Evolutionary conservation across 305 asterid genomes (phyloP).

Genomic region (Rubia balearica): DNA sequence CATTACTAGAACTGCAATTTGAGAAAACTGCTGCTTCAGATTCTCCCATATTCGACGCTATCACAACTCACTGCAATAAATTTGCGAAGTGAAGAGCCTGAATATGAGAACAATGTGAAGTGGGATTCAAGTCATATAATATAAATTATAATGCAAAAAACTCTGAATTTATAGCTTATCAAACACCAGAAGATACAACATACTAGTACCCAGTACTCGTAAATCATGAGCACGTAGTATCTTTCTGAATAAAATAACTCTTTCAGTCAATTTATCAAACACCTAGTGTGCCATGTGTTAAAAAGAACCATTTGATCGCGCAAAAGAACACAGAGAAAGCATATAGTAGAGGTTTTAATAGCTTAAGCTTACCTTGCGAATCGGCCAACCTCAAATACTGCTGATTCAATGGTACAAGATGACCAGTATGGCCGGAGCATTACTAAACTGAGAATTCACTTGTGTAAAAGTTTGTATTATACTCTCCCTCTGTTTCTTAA

Average conservation of each 20-base stretch:
- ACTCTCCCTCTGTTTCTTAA: too few relatives aligned
- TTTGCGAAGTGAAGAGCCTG: neutral
- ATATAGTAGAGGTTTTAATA: neutral
- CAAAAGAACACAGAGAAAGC: neutral
- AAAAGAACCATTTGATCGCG: neutral
- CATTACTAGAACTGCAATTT: neutral
- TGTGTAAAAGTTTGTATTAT: too few relatives aligned
- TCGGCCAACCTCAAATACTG: constrained; percentile 1
- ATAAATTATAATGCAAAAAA: neutral
- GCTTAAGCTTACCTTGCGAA: neutral
- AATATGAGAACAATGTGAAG: neutral
- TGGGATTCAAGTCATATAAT: neutral
- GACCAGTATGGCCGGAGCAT: neutral
- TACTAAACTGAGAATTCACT: neutral
- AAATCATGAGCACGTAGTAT: too few relatives aligned
- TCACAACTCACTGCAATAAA: neutral
- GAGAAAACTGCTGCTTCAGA: neutral
- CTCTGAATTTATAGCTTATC: neutral
- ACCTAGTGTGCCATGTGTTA: neutral
- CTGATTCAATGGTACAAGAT: neutral
- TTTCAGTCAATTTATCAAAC: neutral
- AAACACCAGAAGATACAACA: neutral
- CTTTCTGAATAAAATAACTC: neutral
- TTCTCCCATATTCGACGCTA: constrained; percentile 4
- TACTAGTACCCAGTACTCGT: neutral